Conservation (phyloP, 176 grass and related monocot species). For the Alloteropsis semialata region DNA sequence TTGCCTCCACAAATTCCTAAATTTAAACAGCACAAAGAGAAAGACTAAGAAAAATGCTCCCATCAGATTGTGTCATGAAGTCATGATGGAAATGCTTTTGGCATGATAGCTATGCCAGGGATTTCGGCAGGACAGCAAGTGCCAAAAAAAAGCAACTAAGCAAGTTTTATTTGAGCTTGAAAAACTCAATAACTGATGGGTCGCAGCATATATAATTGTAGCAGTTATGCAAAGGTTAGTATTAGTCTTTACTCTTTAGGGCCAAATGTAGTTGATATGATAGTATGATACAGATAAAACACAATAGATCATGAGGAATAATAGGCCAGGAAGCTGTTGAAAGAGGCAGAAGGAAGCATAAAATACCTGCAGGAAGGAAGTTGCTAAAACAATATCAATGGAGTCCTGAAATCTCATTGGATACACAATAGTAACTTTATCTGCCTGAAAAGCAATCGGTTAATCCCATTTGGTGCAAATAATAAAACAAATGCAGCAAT, state of each 20-base stretch:
- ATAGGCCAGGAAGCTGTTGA: neutral
- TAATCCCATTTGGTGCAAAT: neutral
- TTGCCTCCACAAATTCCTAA: constrained; percentile 99
- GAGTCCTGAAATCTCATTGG: constrained; percentile 99
- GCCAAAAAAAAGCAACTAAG: constrained; percentile 2
- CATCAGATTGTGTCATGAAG: neutral
- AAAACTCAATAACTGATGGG: neutral
- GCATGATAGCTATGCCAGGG: neutral
- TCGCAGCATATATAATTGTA: neutral
- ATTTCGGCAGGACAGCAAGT: neutral
- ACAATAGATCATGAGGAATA: constrained; percentile 16
- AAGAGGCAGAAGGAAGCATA: constrained; percentile 14
- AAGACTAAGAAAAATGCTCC: neutral
- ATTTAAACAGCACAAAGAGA: neutral
- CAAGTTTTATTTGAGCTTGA: neutral
- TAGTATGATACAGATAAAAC: neutral
- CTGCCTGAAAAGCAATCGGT: constrained; percentile 46
- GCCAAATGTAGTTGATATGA: neutral
- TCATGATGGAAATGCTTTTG: neutral
- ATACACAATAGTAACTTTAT: constrained; percentile 84
- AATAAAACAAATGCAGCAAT: constrained; percentile 4
- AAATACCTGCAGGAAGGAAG: constrained; percentile 92
- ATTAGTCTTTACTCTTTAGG: neutral
- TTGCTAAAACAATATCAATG: constrained; percentile 90
- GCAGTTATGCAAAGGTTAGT: neutral